Percentiles rank a stretch among this genome's conserved stretches.
phyloP scores from a whole-genome alignment of 768 basidiomycete species.

The Mycena leptocephala region DNA sequence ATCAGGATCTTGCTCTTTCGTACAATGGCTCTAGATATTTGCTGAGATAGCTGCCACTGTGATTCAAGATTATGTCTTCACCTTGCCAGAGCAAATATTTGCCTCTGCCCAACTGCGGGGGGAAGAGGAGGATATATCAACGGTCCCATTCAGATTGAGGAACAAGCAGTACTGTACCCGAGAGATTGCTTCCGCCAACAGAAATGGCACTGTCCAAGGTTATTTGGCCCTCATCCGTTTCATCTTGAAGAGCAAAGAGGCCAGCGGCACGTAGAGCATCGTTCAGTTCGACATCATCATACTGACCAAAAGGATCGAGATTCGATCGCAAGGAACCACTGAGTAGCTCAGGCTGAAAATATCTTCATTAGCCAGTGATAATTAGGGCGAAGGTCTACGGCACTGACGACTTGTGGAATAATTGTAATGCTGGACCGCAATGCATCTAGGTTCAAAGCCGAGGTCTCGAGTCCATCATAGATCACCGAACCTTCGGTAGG shows the following conservation, averaged over 20 bases:
- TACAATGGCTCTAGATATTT: slow-evolving; percentile 19
- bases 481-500: slow-evolving; percentile 47
- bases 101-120: slow-evolving; percentile 67
- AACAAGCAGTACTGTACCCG: too few species aligned
- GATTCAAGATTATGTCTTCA: slow-evolving; percentile 14
- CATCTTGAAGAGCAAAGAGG: slow-evolving; percentile 50
- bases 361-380: neutral
- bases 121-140: too few species aligned
- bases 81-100: slow-evolving; percentile 60
- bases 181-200: slow-evolving; percentile 43
- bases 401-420: slow-evolving; percentile 49
- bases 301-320: slow-evolving; percentile 63
- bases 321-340: slow-evolving; percentile 62
- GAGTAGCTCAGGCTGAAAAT: slow-evolving; percentile 51
- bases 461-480: slow-evolving; percentile 60
- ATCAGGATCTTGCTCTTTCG: slow-evolving; percentile 40
- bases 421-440: slow-evolving; percentile 63
- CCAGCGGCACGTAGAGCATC: slow-evolving; percentile 54
- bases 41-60: neutral
- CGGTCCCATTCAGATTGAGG: too few species aligned
- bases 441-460: slow-evolving; percentile 59
- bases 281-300: slow-evolving; percentile 58
- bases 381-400: neutral
- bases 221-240: slow-evolving; percentile 42
- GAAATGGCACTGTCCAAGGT: slow-evolving; percentile 35